These are phyloP conservation scores for Solanum virginianum DNA, from an alignment of 257 asterid species.

Conservation along the genomic window DNA sequence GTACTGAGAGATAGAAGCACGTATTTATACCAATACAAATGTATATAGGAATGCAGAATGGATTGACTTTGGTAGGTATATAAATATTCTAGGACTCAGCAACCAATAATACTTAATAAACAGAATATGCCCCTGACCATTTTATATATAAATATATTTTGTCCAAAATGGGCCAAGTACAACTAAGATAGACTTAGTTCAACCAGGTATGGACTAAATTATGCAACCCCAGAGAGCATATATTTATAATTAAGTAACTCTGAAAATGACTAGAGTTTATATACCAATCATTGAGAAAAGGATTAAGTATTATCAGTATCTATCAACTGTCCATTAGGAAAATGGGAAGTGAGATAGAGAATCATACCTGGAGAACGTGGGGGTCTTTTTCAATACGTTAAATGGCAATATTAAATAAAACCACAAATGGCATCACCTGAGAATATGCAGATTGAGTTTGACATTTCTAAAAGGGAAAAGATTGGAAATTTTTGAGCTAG, in stretches of 20 bases:
- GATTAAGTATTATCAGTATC: not conserved
- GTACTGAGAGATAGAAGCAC: not conserved
- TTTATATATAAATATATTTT: not conserved
- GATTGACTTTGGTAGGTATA: not conserved
- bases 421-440: not conserved
- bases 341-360: not conserved
- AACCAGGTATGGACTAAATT: not conserved
- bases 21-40: not conserved
- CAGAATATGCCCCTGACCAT: not conserved
- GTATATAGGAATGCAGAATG: not conserved
- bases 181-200: slow-evolving; percentile 1
- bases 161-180: not conserved
- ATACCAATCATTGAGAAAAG: slow-evolving; percentile 2
- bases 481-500: no score
- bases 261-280: slow-evolving; percentile 2
- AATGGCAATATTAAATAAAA: not conserved
- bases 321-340: not conserved
- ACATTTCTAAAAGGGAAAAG: not conserved
- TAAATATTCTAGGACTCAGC: not conserved
- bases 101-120: not conserved
- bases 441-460: not conserved
- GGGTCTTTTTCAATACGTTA: not conserved
- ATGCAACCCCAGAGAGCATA: not conserved
- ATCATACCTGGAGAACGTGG: slow-evolving; percentile 18
- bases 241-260: not conserved